Evolutionary conservation across 2,329 filamentous ascomycete species (phyloP), one percentile per base, ranked within the genome.

Genomic region (Trichoderma sp.): DNA sequence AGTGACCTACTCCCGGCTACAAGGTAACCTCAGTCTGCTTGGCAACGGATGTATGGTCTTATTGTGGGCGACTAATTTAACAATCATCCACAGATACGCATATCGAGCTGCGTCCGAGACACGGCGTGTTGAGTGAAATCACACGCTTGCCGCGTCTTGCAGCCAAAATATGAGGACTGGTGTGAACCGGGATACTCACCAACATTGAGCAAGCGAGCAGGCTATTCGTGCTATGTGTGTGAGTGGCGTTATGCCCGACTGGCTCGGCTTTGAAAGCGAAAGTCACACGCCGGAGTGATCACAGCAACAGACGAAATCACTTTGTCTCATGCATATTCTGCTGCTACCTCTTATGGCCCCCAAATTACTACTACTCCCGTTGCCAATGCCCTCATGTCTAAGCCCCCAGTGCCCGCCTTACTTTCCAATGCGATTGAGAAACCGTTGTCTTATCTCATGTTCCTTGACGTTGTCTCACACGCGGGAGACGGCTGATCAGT

Each of bases 261-360:
- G 55, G 53, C 55, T 67, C 43, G 64, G 64, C 43, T 33, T 52
- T 56, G 29, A 29, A 27, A 52, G 55, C 13, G 55, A 67, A 49
- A 59, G n/a, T 29, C 53, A 52, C 53, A 67, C 40, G 55, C 40
- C 53, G 21, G 29, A 59, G 55, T 40, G n/a, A 29, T 29, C 49
- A 37, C 40, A 47, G 29, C 24, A 59, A 56, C 47, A 33, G 31
- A 33, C 31, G 40, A 27, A 29, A 66, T 58, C 53, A 35, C 37
- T 66, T 66, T 59, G 64, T 59, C 64, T 58, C 29, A 59, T 52
- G 64, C 64, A 59, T 59, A 35, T n/a, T 43, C 40, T 43, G n/a
- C 40, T 43, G 40, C 16, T n/a, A 31, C 14, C 29, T 14, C 37
- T 56, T 24, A 33, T 57, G 56, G 64, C 55, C 64, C 64, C 64